Evolutionary conservation across 148 eudicot genomes (phyloP), one percentile per base, ranked within the genome.

Genomic region (Chenopodium quinoa): DNA sequence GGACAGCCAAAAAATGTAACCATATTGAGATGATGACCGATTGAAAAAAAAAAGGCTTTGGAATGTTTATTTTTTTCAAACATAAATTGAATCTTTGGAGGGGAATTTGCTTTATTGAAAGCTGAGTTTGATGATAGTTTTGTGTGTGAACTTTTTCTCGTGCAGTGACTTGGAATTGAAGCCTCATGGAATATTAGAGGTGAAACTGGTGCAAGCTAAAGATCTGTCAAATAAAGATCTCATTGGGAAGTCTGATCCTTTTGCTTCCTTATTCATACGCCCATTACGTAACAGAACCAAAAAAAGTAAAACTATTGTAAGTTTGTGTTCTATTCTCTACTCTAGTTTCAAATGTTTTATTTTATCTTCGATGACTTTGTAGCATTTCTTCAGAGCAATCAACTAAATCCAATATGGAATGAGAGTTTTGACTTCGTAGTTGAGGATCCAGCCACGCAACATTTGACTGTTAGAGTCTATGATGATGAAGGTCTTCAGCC

Each of bases 401-500:
- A 86, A 78, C 58, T 88, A 83, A 95, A 92, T 84, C 98, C 98
- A 4, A 91, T 95, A 62, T 93, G 98, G 97, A 93, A 93, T 56
- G 98, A 93, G 89, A 91, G 88, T 84, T 95, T 93, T 75, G 97
- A 93, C 82, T 93, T 95, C 82, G 87, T 88, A n/a, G 94, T 95
- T 46, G 98, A 95, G 86, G 98, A 95, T 86, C 79, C 83, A 22
- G 79, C 89, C 31, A 91, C 98, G 23, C 98, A 95, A 78, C 80
- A 86, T 85, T 83, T 95, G 86, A 95, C 97, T 27, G 77, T 95
- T 9, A 90, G 91, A 88, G 86, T 95, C 13, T 93, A 85, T 65
- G 98, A 95, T 73, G 97, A 95, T 80, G 98, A 95, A 89, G 98
- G 97, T 65, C 80, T 93, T 80, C 97, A 90, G 80, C 90, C 95